Conservation (phyloP, 2,329 filamentous ascomycete genomes). For the Alternaria triticina region DNA sequence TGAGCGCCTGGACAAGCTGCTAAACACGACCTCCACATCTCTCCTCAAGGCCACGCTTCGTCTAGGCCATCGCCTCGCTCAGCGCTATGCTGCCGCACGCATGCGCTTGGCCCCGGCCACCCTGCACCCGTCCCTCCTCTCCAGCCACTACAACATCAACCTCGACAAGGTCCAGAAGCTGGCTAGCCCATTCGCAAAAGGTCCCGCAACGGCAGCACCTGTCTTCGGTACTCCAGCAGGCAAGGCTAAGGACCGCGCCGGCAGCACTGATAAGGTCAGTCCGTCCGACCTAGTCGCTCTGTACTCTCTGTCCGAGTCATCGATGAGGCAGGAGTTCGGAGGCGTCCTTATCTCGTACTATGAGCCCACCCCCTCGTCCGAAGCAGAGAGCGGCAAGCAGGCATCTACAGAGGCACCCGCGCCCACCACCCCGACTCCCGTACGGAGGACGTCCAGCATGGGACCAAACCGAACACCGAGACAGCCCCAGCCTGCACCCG, state of each 20-base stretch:
- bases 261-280: slow-evolving; percentile 44
- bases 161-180: slow-evolving; percentile 83
- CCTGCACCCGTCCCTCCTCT: slow-evolving; percentile 74
- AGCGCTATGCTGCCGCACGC: slow-evolving; percentile 89
- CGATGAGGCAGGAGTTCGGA: slow-evolving; percentile 77
- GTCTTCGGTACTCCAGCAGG: slow-evolving; percentile 62
- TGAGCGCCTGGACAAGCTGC: slow-evolving; percentile 82
- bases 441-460: slow-evolving; percentile 68
- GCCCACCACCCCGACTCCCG: slow-evolving; percentile 76
- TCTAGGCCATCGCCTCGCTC: slow-evolving; percentile 83
- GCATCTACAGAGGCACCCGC: slow-evolving; percentile 57
- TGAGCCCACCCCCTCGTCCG: slow-evolving; percentile 46
- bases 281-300: slow-evolving; percentile 76
- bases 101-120: slow-evolving; percentile 72
- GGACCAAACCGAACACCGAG: slow-evolving; percentile 59
- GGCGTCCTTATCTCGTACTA: slow-evolving; percentile 85
- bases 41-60: slow-evolving; percentile 80
- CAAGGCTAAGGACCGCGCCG: slow-evolving; percentile 70
- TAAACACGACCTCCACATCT: slow-evolving; percentile 83
- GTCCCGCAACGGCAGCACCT: slow-evolving; percentile 55
- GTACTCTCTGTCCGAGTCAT: slow-evolving; percentile 54
- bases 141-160: slow-evolving; percentile 79
- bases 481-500: slow-evolving; percentile 52
- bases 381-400: slow-evolving; percentile 29
- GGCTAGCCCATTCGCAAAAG: slow-evolving; percentile 80